Base-by-base conservation (phyloP, 192 early-diverging fungal species). In the Coemansia sp. region DNA sequence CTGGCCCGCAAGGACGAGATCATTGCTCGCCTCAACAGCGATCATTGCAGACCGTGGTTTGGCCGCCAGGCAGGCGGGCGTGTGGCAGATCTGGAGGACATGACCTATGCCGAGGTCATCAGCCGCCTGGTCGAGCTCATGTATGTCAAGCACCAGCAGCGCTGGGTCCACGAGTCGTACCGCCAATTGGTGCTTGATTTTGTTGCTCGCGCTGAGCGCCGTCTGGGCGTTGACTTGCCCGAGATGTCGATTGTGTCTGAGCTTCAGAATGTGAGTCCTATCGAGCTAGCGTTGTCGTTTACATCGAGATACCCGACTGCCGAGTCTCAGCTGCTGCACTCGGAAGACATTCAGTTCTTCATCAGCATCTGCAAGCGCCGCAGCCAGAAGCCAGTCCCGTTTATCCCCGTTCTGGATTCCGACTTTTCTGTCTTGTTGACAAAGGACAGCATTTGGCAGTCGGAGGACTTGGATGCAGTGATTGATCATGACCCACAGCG, bases 31-130 rank as follows among this genome's bases (percentile, higher is more conserved):
- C 83, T 98, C 32, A 96, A 98, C 73, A 87, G 81, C 40, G 93
- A 96, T 74, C 95, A 89, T 83, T 93, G 91, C 76, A 93, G 93
- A 80, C 91, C 92, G 12, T 98, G 96, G 96, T 98, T 98, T 77
- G 94, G 94, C 45, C 77, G 85, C 62, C 96, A 94, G 85, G 73
- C 83, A 19, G 86, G 89, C 61, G 93, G 94, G 12, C 70, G 68
- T 3, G 82, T 91, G 41, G 91, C 86, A 24, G 92, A 95, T 69
- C 84, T 98, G 54, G 89, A 91, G 71, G 93, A 95, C 24, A 96
- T 98, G 94, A 96, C 96, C 24, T 98, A 98, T 68, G 77, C 82
- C 46, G 93, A 95, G 64, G 91, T 96, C 24, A 77, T 91, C 19
- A 71, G 87, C 64, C 92, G 96, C 51, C 59, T 98, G 69, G 84